Percentiles rank a stretch among this genome's conserved stretches.
These are phyloP conservation scores for Funneliformis geosporum DNA, from an alignment of 192 early-diverging fungal genomes.

Conservation along the genomic window DNA sequence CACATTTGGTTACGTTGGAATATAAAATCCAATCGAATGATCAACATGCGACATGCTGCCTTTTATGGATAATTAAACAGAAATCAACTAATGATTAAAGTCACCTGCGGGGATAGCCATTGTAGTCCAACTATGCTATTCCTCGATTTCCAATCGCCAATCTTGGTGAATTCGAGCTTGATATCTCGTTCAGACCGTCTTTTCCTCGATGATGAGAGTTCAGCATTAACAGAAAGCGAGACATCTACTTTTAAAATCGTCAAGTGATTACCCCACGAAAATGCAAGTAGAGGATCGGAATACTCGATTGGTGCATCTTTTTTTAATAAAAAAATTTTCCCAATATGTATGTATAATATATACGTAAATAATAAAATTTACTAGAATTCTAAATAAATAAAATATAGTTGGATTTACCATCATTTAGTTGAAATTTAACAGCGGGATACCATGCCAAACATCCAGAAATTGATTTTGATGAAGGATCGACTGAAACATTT, in stretches of 20 bases:
- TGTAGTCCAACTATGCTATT: conserved; percentile 62
- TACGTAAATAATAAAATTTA: neutral
- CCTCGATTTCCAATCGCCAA: conserved; percentile 54
- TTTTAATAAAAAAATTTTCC: neutral
- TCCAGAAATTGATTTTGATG: conserved; percentile 45
- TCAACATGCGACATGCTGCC: neutral
- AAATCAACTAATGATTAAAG: neutral
- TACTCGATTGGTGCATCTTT: conserved; percentile 36
- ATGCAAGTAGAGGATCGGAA: conserved; percentile 56
- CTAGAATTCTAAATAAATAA: conserved; percentile 2
- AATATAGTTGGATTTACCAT: conserved; percentile 33
- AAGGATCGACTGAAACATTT: conserved; percentile 30
- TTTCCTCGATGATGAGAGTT: neutral
- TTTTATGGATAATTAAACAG: neutral
- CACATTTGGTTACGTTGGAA: neutral
- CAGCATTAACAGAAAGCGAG: conserved; percentile 7
- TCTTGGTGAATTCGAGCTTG: conserved; percentile 49
- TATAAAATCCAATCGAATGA: neutral
- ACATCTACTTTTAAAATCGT: conserved; percentile 50
- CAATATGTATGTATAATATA: neutral
- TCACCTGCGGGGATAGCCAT: conserved; percentile 62
- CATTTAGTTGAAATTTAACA: conserved; percentile 40
- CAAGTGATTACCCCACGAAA: conserved; percentile 58
- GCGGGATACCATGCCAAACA: conserved; percentile 61
- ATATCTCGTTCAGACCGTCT: conserved; percentile 36